phyloP scores from a whole-genome alignment of 805 yeast species.

The Debaryomyces prosopidis region DNA sequence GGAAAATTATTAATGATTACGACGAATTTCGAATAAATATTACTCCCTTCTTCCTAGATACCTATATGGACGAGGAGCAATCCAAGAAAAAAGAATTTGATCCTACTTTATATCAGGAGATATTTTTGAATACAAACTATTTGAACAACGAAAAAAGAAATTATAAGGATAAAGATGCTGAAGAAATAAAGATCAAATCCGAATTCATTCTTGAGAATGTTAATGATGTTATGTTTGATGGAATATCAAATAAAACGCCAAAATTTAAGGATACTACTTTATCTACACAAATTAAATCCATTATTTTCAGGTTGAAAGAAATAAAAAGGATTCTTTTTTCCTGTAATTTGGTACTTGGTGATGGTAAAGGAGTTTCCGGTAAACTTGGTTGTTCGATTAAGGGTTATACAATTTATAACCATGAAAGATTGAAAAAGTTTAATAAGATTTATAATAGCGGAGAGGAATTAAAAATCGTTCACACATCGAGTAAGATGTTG shows the following conservation, averaged over 20 bases:
- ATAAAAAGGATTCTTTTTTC: slow-evolving; percentile 63
- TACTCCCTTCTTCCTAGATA: slow-evolving; percentile 61
- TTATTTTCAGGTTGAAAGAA: slow-evolving; percentile 58
- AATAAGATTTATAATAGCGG: slow-evolving; percentile 55
- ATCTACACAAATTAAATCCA: slow-evolving; percentile 43
- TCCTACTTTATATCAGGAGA: slow-evolving; percentile 50
- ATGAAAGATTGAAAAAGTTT: slow-evolving; percentile 51
- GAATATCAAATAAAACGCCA: slow-evolving; percentile 11
- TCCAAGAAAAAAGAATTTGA: slow-evolving; percentile 29
- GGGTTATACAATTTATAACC: slow-evolving; percentile 66
- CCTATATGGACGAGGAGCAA: slow-evolving; percentile 12
- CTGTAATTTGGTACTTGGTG: slow-evolving; percentile 59
- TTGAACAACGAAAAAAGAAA: slow-evolving; percentile 28
- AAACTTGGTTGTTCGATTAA: slow-evolving; percentile 60
- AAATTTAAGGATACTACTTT: slow-evolving; percentile 36
- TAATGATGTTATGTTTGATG: slow-evolving; percentile 7
- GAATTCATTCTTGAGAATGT: background rate
- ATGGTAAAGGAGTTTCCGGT: slow-evolving; percentile 36
- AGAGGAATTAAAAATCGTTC: slow-evolving; percentile 53
- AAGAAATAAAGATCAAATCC: slow-evolving; percentile 6
- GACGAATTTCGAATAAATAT: slow-evolving; percentile 54
- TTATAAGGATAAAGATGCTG: slow-evolving; percentile 12
- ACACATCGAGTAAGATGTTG: slow-evolving; percentile 41
- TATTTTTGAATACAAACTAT: slow-evolving; percentile 52
- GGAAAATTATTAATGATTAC: slow-evolving; percentile 60